A percentile compares a stretch with the other conserved stretches of the same genome.
Evolutionary conservation across 176 grass and related monocot genomes (phyloP).

Genomic region (Dendrocalamus sinicus): DNA sequence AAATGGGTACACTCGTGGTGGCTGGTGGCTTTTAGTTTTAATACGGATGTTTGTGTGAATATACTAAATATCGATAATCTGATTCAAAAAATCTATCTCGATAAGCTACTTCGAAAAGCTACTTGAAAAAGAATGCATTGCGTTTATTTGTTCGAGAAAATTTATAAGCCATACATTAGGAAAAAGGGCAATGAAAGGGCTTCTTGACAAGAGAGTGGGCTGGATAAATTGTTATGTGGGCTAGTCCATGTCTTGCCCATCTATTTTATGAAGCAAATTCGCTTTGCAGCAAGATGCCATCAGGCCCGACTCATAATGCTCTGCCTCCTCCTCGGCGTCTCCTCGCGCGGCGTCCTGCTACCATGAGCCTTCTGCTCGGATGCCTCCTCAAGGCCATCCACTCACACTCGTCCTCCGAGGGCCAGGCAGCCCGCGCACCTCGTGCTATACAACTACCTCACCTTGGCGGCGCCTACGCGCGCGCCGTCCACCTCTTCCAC

Average conservation of each 20-base stretch:
- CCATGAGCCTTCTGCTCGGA: constrained; percentile 68
- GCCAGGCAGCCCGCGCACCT: constrained; percentile 46
- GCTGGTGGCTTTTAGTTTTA: too few relatives aligned
- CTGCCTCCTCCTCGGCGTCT: not conserved
- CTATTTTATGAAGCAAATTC: not conserved
- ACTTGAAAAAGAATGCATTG: too few relatives aligned
- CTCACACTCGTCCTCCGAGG: constrained; percentile 36
- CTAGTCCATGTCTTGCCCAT: not conserved
- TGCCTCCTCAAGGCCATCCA: constrained; percentile 62
- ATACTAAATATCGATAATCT: too few relatives aligned
- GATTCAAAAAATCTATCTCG: rapidly evolving
- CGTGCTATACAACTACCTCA: constrained; percentile 90
- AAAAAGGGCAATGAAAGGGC: too few relatives aligned
- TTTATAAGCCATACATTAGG: too few relatives aligned
- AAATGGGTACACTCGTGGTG: too few relatives aligned
- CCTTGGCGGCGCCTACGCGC: constrained; percentile 80
- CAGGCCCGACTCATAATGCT: constrained; percentile 21
- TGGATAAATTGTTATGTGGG: too few relatives aligned
- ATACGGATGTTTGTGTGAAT: rapidly evolving
- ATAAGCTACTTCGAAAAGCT: too few relatives aligned
- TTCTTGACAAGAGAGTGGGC: too few relatives aligned
- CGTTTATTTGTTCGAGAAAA: too few relatives aligned
- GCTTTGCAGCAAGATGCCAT: not conserved
- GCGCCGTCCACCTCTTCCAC: constrained; percentile 79
- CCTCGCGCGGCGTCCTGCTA: not conserved